A percentile compares a stretch with the other conserved stretches of the same genome.
Conservation (phyloP, 345 rosid species). For the thale cress (Arabidopsis thaliana) region DNA sequence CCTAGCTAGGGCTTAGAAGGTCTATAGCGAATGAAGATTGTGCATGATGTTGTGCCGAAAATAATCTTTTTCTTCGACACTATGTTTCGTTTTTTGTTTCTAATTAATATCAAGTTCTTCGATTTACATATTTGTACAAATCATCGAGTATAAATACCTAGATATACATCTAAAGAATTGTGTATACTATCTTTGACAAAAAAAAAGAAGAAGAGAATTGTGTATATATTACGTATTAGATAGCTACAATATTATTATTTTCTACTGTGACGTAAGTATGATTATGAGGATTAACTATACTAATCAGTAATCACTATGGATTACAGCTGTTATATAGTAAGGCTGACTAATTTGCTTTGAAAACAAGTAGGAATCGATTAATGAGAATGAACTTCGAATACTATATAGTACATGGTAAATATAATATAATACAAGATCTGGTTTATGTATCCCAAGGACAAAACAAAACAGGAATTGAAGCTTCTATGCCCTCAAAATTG, state of each 20-base stretch:
- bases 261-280: slow-evolving; percentile 24
- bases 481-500: slow-evolving; percentile 51
- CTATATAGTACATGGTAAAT: slow-evolving; percentile 15
- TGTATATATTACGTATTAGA: neutral
- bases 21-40: neutral
- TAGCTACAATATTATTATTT: neutral
- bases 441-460: slow-evolving; percentile 48
- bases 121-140: neutral
- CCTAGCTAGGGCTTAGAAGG: neutral
- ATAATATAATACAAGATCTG: slow-evolving; percentile 32
- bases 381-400: slow-evolving; percentile 27
- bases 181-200: neutral
- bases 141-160: neutral
- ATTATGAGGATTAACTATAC: slow-evolving; percentile 34
- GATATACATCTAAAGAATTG: neutral
- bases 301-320: slow-evolving; percentile 26
- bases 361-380: slow-evolving; percentile 33
- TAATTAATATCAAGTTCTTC: neutral
- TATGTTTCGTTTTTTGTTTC: neutral
- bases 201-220: neutral
- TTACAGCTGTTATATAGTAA: slow-evolving; percentile 39
- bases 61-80: neutral
- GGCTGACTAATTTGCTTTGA: slow-evolving; percentile 38
- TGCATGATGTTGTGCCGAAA: slow-evolving; percentile 8
- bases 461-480: slow-evolving; percentile 54